Evolutionary conservation across 169 alveolate genomes (phyloP), one percentile per base, ranked within the genome.

Genomic region (Hammondia hammondi): DNA sequence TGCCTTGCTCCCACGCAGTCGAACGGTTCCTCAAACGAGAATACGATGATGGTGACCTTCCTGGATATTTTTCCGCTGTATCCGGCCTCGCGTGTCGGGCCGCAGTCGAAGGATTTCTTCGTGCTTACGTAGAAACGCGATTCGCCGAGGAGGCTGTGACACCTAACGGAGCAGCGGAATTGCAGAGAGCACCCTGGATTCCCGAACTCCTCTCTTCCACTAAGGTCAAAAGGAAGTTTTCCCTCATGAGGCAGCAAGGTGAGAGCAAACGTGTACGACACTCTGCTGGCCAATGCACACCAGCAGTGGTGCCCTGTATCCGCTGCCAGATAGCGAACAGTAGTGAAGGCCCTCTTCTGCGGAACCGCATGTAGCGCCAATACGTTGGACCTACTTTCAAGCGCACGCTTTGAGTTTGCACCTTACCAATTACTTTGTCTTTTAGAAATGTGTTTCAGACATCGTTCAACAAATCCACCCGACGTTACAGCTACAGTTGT

Each of bases 71-170:
- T 32, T 43, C 24, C 5, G 48, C 87, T 21, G 87, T 77, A 43
- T 77, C 87, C 48, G 87, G 87, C 3, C 87, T 77, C 52, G 87
- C 87, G 29, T 77, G 87, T 46, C 87, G 87, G 32, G 87, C 48
- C 21, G 87, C 87, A 12, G 46, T 77, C 56, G 87, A 77, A 39
- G 21, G 48, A 43, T 77, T 77, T 39, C 45, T 39, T 77, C 56
- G 56, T 39, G 39, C 87, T 37, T 77, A 77, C 87, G 19, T 2
- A 39, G 29, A 77, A 32, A 39, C 48, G 87, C 45, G 87, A 32
- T 77, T 37, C 48, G 87, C 87, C 32, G 56, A 37, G 87, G 87
- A 77, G 32, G 9, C 56, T 29, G 48, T 37, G 27, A 21, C 56
- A 32, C 56, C 43, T 32, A 32, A 77, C 29, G 87, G 48, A 29